Evolutionary conservation across 1,284 basidiomycete species (phyloP).

Genomic region (Schizopora paradoxa): DNA sequence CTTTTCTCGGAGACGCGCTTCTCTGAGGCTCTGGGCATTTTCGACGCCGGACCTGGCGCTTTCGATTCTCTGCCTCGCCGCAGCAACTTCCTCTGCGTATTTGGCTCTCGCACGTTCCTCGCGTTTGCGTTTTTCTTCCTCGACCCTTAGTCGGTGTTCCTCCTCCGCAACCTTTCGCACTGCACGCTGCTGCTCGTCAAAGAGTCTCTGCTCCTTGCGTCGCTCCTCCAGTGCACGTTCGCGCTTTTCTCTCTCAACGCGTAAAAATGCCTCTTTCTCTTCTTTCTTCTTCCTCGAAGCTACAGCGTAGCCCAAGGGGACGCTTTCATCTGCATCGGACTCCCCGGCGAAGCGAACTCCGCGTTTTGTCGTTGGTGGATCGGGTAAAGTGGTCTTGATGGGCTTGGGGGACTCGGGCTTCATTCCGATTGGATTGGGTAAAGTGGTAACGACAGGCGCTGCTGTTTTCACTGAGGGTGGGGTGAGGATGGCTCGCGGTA

Average conservation of each 20-base stretch:
- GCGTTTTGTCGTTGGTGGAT: background rate
- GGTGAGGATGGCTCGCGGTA: no score
- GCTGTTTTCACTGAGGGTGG: no score
- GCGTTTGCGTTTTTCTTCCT: slow-evolving; percentile 29
- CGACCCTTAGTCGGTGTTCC: slow-evolving; percentile 47
- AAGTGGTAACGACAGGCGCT: no score
- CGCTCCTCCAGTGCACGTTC: slow-evolving; percentile 32
- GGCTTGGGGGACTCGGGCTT: no score
- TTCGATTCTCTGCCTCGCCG: slow-evolving; percentile 57
- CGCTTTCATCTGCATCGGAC: slow-evolving; percentile 47
- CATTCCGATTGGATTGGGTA: background rate
- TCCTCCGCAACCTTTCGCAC: slow-evolving; percentile 50
- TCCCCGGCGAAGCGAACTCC: slow-evolving; percentile 69
- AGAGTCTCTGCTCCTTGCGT: slow-evolving; percentile 28
- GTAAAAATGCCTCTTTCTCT: slow-evolving; percentile 64
- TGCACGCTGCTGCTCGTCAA: slow-evolving; percentile 45
- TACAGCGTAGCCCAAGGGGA: slow-evolving; percentile 63
- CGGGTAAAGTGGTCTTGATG: background rate
- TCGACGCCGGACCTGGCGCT: slow-evolving; percentile 42
- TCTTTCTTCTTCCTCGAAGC: slow-evolving; percentile 65
- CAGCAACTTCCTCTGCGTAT: slow-evolving; percentile 57
- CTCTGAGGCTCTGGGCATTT: slow-evolving; percentile 23
- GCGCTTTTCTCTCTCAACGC: slow-evolving; percentile 50
- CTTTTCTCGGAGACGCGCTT: slow-evolving; percentile 6
- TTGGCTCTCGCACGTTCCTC: slow-evolving; percentile 46